Base-by-base conservation (phyloP, 352 stramenopile species). In the Aphanomyces euteiches region DNA sequence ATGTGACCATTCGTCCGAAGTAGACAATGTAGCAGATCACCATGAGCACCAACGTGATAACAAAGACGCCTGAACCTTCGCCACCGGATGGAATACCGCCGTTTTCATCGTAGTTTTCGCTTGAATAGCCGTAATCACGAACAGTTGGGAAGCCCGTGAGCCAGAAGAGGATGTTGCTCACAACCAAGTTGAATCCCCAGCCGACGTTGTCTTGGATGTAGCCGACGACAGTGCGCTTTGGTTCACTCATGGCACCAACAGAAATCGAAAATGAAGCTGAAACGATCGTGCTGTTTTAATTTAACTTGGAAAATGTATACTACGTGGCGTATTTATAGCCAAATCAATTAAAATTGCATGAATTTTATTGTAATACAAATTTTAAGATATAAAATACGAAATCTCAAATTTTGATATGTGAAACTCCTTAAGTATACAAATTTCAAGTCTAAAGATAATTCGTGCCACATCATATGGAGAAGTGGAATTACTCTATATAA, bases 161-260 rank as follows among this genome's bases (percentile, higher is more conserved):
- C 87, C 85, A 93, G 77, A 91, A 94, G 80, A 93, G 73, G 40
- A 88, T 74, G 59, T 93, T 84, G 47, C 83, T 93, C 61, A 78
- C 82, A 47, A 91, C 73, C n/a, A 94, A 69, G 74, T 93, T 94
- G 81, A 92, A 92, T 12, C 82, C 92, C 87, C 85, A 92, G 77
- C 85, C 87, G 19, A 79, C 82, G 82, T 92, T 94, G 73, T 89
- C 77, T 41, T 47, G 66, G 58, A 94, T 56, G 65, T 90, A 94
- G 74, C 79, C 77, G 47, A 74, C 39, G 60, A 92, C 43, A 10
- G 63, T 75, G 19, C 58, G 54, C 66, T 21, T 47, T 2, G 56
- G 4, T 34, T 12, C 41, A 28, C 7, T 60, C 17, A 8, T 36
- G 50, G 50, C 19, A 58, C 10, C 17, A 28, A 28, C 28, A 58